Conservation (phyloP, 2,329 filamentous ascomycete species). For the Leptographium galeiforme region DNA sequence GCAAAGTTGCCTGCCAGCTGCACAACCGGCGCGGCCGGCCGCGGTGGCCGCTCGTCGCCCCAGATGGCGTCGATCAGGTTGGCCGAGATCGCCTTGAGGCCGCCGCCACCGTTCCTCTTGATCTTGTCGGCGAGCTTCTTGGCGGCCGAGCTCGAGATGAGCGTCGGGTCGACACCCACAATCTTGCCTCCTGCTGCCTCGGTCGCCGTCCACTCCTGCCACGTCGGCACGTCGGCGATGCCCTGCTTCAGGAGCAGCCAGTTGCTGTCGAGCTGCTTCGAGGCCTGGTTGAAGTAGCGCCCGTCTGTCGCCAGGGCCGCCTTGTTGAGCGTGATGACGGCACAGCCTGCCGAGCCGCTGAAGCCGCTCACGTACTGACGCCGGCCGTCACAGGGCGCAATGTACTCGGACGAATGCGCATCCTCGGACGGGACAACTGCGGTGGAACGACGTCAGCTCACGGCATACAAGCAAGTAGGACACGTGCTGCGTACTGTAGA, state of each 20-base stretch:
- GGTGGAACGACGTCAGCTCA: conserved; percentile 8
- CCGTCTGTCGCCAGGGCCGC: conserved; percentile 90
- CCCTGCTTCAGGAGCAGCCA: conserved; percentile 90
- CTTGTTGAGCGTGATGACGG: conserved; percentile 73
- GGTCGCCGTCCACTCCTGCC: conserved; percentile 90
- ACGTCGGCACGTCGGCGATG: conserved; percentile 84
- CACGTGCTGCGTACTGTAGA: conserved; percentile 54
- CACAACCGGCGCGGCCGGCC: conserved; percentile 63
- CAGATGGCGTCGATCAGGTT: conserved; percentile 92
- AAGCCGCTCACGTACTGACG: conserved; percentile 90
- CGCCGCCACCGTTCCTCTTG: conserved; percentile 69
- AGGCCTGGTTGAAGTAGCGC: conserved; percentile 94
- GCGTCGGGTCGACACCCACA: conserved; percentile 80
- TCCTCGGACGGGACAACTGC: conserved; percentile 92
- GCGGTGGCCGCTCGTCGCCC: conserved; percentile 57
- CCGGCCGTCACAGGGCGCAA: conserved; percentile 85
- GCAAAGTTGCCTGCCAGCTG: conserved; percentile 60
- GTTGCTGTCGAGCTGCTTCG: conserved; percentile 79
- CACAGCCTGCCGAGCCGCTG: conserved; percentile 86
- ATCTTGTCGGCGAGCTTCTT: conserved; percentile 74
- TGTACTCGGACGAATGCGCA: conserved; percentile 95
- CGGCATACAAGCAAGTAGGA: conserved; percentile 11
- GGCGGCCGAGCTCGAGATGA: conserved; percentile 54
- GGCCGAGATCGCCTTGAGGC: conserved; percentile 58
- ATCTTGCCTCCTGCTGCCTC: conserved; percentile 76